A percentile compares a stretch with the other conserved stretches of the same genome.
These are phyloP conservation scores for Penicillium sp. DNA, from an alignment of 2,329 filamentous ascomycete genomes.

Conservation along the genomic window DNA sequence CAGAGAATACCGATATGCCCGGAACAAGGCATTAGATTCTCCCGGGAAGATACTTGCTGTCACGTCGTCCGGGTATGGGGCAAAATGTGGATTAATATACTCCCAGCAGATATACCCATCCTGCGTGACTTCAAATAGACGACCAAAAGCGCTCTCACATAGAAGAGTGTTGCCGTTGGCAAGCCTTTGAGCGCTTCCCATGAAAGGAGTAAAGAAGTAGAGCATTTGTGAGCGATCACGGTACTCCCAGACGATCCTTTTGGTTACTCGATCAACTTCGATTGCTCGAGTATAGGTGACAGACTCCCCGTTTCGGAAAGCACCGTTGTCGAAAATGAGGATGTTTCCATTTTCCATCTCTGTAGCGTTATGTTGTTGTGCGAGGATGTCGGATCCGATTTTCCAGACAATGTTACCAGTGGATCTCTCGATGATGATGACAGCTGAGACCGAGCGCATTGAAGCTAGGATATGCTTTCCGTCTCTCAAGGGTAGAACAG, in stretches of 20 bases:
- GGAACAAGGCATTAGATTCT: conserved; percentile 50
- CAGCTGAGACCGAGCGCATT: conserved; percentile 47
- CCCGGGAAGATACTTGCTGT: conserved; percentile 37
- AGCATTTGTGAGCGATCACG: conserved; percentile 41
- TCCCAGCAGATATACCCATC: conserved; percentile 51
- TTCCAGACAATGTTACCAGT: conserved; percentile 51
- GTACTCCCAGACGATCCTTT: conserved; percentile 52
- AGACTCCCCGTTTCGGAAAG: conserved; percentile 45
- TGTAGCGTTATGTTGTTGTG: conserved; percentile 52
- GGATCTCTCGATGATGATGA: conserved; percentile 47
- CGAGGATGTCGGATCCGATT: conserved; percentile 44
- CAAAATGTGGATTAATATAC: conserved; percentile 49
- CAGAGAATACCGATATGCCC: conserved; percentile 49
- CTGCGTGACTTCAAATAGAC: conserved; percentile 51
- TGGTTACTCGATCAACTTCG: conserved; percentile 40
- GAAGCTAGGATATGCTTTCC: conserved; percentile 48
- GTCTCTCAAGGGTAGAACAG: conserved; percentile 43
- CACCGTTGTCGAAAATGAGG: conserved; percentile 54
- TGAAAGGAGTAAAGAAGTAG: conserved; percentile 53
- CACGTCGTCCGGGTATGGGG: conserved; percentile 39
- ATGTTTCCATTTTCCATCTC: conserved; percentile 49
- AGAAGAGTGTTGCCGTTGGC: conserved; percentile 49
- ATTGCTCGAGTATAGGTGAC: conserved; percentile 51
- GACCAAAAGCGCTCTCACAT: conserved; percentile 49
- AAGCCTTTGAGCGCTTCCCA: conserved; percentile 52